A percentile compares a stretch with the other conserved stretches of the same genome.
phyloP scores from a whole-genome alignment of 495 filamentous ascomycete genomes.

The Aspergillus asperescens region DNA sequence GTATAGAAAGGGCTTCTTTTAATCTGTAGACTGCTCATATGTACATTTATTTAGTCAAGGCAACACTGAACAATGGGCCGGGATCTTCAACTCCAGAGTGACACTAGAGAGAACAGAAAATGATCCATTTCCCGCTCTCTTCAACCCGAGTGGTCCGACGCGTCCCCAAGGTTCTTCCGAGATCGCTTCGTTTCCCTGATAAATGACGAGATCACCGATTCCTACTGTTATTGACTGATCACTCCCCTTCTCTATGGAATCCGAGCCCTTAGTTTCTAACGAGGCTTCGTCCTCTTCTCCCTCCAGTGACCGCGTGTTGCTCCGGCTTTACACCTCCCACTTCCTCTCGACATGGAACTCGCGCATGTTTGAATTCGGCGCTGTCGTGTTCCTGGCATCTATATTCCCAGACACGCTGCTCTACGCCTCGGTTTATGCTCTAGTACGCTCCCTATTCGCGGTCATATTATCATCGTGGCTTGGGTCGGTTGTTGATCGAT shows the following conservation, averaged over 20 bases:
- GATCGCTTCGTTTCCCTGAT: too few relatives aligned
- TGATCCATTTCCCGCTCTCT: not conserved
- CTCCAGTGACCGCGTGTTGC: constrained; percentile 16
- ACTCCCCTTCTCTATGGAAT: not conserved
- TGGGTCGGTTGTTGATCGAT: constrained; percentile 40
- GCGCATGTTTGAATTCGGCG: constrained; percentile 61
- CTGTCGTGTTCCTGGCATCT: constrained; percentile 56
- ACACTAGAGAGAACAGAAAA: not conserved
- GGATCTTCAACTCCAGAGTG: not conserved
- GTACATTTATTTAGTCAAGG: constrained; percentile 11
- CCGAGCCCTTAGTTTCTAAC: constrained; percentile 2
- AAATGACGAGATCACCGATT: not conserved
- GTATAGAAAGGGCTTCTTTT: not conserved
- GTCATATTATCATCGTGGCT: constrained; percentile 38
- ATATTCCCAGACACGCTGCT: constrained; percentile 53
- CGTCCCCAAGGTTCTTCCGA: not conserved
- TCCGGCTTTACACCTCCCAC: constrained; percentile 51
- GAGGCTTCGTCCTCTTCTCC: not conserved
- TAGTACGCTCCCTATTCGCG: constrained; percentile 27
- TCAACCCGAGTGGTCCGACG: not conserved
- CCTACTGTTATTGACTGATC: not conserved
- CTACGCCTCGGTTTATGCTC: constrained; percentile 38
- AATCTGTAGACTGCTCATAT: constrained; percentile 10
- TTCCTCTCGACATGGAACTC: constrained; percentile 68
- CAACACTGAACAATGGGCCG: not conserved